Evolutionary conservation across 1,139 yeast species (phyloP).

Genomic region (Saccharomycopsis hybrid): DNA sequence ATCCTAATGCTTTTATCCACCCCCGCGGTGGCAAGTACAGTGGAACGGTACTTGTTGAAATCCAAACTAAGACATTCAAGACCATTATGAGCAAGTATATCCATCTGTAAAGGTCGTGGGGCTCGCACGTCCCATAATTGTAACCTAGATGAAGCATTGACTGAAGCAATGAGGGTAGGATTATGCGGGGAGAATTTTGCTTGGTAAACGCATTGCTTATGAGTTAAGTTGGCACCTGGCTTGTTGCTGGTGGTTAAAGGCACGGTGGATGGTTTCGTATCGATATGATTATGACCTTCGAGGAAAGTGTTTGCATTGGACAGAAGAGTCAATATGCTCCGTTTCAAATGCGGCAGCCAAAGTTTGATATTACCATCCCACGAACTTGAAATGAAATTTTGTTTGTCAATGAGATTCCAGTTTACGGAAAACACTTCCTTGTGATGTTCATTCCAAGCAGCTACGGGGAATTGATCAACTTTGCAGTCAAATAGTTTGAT

Average conservation of each 20-base stretch:
- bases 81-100: constrained; percentile 69
- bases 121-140: constrained; percentile 82
- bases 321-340: constrained; percentile 53
- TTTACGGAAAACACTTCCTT: constrained; percentile 82
- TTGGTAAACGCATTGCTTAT: constrained; percentile 59
- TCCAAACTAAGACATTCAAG: constrained; percentile 76
- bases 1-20: constrained; percentile 77
- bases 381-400: constrained; percentile 65
- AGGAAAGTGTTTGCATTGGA: constrained; percentile 29
- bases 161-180: constrained; percentile 62
- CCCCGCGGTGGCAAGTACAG: constrained; percentile 79
- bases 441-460: constrained; percentile 70
- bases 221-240: constrained; percentile 26
- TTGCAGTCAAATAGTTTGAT: constrained; percentile 74
- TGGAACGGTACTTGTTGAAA: constrained; percentile 83
- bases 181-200: constrained; percentile 85
- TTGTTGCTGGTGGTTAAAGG: constrained; percentile 22
- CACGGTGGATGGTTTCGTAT: constrained; percentile 12
- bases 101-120: constrained; percentile 54
- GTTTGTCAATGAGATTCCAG: constrained; percentile 81
- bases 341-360: constrained; percentile 56
- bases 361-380: constrained; percentile 91
- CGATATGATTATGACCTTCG: not conserved
- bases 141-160: constrained; percentile 73
- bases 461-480: constrained; percentile 64